A percentile compares a stretch with the other conserved stretches of the same genome.
Evolutionary conservation across 345 rosid species (phyloP).

Genomic region (Euclidium syriacum): DNA sequence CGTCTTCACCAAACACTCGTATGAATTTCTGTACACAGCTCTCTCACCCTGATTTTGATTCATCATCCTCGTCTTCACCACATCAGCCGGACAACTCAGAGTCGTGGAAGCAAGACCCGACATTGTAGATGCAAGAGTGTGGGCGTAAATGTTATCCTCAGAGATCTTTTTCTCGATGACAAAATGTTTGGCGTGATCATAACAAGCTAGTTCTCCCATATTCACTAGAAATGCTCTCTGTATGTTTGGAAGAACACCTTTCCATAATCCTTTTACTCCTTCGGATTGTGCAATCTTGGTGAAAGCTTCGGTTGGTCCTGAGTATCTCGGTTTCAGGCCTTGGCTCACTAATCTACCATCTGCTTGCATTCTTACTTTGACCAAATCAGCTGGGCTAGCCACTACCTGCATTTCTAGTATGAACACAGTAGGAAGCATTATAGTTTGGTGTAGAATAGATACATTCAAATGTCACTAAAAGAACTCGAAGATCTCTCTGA

Average conservation of each 20-base stretch:
- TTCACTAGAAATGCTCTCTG: slow-evolving; percentile 89
- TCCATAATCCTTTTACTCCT: slow-evolving; percentile 71
- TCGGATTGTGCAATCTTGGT: slow-evolving; percentile 47
- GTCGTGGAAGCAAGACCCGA: slow-evolving; percentile 76
- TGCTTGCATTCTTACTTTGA: slow-evolving; percentile 93
- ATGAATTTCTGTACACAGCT: slow-evolving; percentile 48
- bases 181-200: slow-evolving; percentile 79
- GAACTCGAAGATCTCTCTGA: not conserved
- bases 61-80: slow-evolving; percentile 94
- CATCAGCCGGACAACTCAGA: slow-evolving; percentile 88
- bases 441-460: not conserved
- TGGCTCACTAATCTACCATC: slow-evolving; percentile 47
- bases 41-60: slow-evolving; percentile 56
- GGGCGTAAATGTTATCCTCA: slow-evolving; percentile 64
- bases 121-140: slow-evolving; percentile 72
- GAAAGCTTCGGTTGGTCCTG: slow-evolving; percentile 59
- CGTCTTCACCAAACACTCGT: slow-evolving; percentile 78
- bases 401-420: slow-evolving; percentile 58
- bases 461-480: not conserved
- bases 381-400: slow-evolving; percentile 93
- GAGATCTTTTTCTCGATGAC: slow-evolving; percentile 45
- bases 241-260: slow-evolving; percentile 76
- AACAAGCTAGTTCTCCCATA: slow-evolving; percentile 91
- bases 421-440: slow-evolving; percentile 9
- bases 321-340: slow-evolving; percentile 69